Percentiles rank a stretch among this genome's conserved stretches.
phyloP scores from a whole-genome alignment of 2,329 filamentous ascomycete genomes.

The Metarhizium brunneum region DNA sequence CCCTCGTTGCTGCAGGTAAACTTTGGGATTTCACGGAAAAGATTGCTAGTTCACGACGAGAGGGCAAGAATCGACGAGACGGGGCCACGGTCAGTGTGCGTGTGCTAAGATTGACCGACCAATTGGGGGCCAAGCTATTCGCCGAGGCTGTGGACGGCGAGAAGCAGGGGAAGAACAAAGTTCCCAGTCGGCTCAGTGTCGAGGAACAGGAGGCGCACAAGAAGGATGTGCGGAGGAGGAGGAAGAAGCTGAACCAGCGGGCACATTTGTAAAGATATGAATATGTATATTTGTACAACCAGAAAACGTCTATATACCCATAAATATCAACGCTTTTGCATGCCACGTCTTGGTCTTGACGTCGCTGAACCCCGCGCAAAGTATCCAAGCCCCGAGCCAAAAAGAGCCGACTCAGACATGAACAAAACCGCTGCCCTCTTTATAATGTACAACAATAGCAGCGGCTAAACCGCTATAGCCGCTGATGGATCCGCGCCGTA shows the following conservation, averaged over 20 bases:
- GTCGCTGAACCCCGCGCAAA: too few relatives aligned
- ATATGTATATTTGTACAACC: not conserved
- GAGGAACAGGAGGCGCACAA: conserved; percentile 40
- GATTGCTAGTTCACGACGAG: conserved; percentile 72
- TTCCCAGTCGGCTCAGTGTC: conserved; percentile 34
- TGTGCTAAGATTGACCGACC: conserved; percentile 69
- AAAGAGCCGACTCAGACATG: not conserved
- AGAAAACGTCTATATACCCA: not conserved
- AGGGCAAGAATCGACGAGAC: conserved; percentile 95
- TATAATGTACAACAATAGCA: not conserved
- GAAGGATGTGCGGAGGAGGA: conserved; percentile 35
- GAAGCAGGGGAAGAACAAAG: conserved; percentile 23
- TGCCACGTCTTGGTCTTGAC: not conserved
- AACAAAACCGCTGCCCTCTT: not conserved
- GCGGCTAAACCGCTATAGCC: not conserved
- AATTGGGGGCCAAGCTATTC: conserved; percentile 63
- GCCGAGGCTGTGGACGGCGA: conserved; percentile 38
- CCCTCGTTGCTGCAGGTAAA: conserved; percentile 59
- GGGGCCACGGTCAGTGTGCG: conserved; percentile 78
- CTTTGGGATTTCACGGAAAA: conserved; percentile 89
- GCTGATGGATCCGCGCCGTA: not conserved
- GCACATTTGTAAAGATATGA: conserved; percentile 33
- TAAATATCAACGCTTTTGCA: not conserved
- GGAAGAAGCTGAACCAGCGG: conserved; percentile 38
- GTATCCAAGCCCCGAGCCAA: not conserved